Base-by-base conservation (phyloP, 2,329 filamentous ascomycete genomes). In the Colletotrichum agaves region DNA sequence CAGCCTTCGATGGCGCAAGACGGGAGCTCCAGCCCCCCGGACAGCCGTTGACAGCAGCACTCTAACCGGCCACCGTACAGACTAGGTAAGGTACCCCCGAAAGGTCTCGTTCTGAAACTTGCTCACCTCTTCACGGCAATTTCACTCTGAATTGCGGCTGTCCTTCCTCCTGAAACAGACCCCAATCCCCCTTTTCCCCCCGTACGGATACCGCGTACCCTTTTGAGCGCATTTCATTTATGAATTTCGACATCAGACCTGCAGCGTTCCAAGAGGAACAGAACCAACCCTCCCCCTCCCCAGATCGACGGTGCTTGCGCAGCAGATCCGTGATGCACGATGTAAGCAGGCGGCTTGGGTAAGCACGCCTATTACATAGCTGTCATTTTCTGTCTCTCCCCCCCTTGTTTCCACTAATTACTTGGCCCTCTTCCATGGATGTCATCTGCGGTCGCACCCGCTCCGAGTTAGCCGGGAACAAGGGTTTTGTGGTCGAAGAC, bases 81-180 rank as follows among this genome's bases (percentile, higher is more conserved):
- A 60, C 58, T 49, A 47, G 37, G 52, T 35, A 10, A 37, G 21
- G 15, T 15, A 39, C 47, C 65, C 64, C 61, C 60, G 44, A 31
- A 61, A 46, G 47, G 52, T 56, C 64, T 57, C 59, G 49, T 47
- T 69, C 66, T 70, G 69, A 70, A 70, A 70, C 69, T 63, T 70
- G 69, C 69, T 70, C 69, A 70, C 61, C 47, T 17, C 50, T 21
- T 23, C 7, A 37, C 23, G 31, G 27, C 56, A 50, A 27, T 27
- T 31, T 41, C 35, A 39, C 21, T 17, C 59, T 31, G 3, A 19
- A 23, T 13, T 37, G n/a, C n/a, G 11, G 31, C 58, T 43, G 50
- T 21, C 65, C 21, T 43, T 52, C 17, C 65, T 41, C 65, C 61
- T 68, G 65, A 68, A 68, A 68, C 65, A 31, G 49, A 60, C 53